Evolutionary conservation across 2,329 filamentous ascomycete species (phyloP), one percentile per base, ranked within the genome.

Genomic region (Cladosporium sp.): DNA sequence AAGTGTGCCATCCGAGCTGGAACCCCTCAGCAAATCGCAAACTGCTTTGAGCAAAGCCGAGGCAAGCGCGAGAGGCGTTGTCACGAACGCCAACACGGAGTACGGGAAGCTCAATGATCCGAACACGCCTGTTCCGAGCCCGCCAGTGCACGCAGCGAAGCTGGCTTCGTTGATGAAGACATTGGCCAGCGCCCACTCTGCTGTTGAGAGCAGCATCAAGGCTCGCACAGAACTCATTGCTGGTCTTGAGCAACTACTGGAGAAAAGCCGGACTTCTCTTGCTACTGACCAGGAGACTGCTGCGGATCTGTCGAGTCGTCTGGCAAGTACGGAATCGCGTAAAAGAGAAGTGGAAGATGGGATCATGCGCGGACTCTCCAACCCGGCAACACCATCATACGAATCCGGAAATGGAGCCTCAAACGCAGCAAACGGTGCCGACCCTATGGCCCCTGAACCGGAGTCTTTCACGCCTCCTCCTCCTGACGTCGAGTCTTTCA

Each of bases 141-240:
- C 91, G 0, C 91, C 93, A 1, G 91, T 98, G 16, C 89, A 95
- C 65, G 93, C 93, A 2, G 92, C 92, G 11, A 86, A 89, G 28
- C 80, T 98, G 8, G 91, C 88, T 59, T 87, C 89, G 2, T 77
- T 98, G n/a, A 79, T 97, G 50, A 96, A 93, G 74, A 87, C 84
- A 6, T 79, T 98, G 14, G 89, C 89, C 16, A 88, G 82, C 58
- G 93, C 93, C 3, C 91, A 98, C 70, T 88, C 83, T 51, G 90
- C 92, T 0, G 87, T 97, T 1, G 85, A 87, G 2, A 89, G 95
- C 63, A 89, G 87, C 60, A 89, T 98, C 66, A 91, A 92, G 66
- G 89, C 90, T 2, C 84, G 93, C 11, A 81, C 83, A 59, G 80
- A 82, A 9, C 78, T 98, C 28, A 84, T 97, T 35, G 78, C 81